Conservation (phyloP, 1,139 yeast species). For the Suhomyces chickasaworum region DNA sequence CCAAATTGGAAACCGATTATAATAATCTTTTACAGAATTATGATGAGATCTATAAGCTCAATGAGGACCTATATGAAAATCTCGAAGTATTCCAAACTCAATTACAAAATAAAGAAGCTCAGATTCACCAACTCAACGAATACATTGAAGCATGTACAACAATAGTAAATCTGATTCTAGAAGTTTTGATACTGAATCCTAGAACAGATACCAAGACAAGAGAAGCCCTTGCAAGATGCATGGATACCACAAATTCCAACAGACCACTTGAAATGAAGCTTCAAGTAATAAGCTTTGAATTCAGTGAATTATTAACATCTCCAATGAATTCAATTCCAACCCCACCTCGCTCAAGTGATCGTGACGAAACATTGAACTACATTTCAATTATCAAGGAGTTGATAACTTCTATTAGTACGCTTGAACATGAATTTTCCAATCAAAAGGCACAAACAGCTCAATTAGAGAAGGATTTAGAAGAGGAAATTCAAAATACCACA, state of each 20-base stretch:
- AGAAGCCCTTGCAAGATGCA: conserved; percentile 22
- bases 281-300: conserved; percentile 28
- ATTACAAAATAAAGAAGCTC: conserved; percentile 29
- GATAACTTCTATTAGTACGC: conserved; percentile 20
- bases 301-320: conserved; percentile 17
- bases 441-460: conserved; percentile 26
- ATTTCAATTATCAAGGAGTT: conserved; percentile 22
- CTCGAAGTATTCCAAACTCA: conserved; percentile 39
- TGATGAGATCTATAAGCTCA: conserved; percentile 39
- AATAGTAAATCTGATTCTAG: conserved; percentile 27
- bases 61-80: conserved; percentile 42
- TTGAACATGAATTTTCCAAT: conserved; percentile 26
- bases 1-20: conserved; percentile 21
- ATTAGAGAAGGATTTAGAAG: conserved; percentile 26
- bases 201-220: conserved; percentile 22
- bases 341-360: conserved; percentile 20
- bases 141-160: conserved; percentile 21
- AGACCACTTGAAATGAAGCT: conserved; percentile 28
- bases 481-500: conserved; percentile 28
- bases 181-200: conserved; percentile 24
- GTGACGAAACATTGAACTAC: conserved; percentile 20
- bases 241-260: conserved; percentile 16
- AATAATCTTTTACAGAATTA: conserved; percentile 30
- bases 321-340: conserved; percentile 17
- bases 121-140: conserved; percentile 20